Evolutionary conservation across 2,329 filamentous ascomycete species (phyloP).

Genomic region (Pochonia chlamydosporia): DNA sequence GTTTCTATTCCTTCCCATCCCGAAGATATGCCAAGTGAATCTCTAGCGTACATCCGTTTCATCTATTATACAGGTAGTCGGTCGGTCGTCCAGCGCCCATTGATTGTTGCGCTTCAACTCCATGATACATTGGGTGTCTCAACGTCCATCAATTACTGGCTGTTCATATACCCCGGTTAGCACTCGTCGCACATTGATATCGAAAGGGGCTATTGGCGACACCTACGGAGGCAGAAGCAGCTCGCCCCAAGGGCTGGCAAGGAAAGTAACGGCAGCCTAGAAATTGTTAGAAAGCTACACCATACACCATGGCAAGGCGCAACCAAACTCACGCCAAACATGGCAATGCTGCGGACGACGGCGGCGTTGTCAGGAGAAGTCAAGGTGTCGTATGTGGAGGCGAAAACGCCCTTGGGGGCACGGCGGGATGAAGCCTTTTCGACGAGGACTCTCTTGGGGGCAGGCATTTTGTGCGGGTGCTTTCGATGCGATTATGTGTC

Average conservation of each 20-base stretch:
- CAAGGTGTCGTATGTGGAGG: constrained; percentile 54
- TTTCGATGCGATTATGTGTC: background rate
- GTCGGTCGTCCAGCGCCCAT: constrained; percentile 4
- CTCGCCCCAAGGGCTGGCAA: constrained; percentile 63
- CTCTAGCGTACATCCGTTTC: constrained; percentile 5
- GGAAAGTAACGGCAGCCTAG: constrained; percentile 46
- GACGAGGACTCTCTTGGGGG: constrained; percentile 52
- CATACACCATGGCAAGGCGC: background rate
- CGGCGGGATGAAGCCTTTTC: constrained; percentile 38
- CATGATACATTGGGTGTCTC: background rate
- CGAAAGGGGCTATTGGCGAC: background rate
- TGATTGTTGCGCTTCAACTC: background rate
- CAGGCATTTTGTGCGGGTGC: constrained; percentile 42
- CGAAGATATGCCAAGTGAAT: background rate
- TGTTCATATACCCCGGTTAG: background rate
- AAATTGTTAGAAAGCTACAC: constrained; percentile 6
- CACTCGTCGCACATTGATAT: background rate
- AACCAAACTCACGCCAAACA: constrained; percentile 58
- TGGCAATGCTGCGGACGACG: constrained; percentile 59
- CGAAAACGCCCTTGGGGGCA: constrained; percentile 46
- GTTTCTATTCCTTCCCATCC: background rate
- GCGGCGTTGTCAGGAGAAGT: constrained; percentile 63
- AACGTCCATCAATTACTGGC: constrained; percentile 3
- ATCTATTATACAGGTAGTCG: constrained; percentile 21
- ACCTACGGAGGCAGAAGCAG: constrained; percentile 60